Evolutionary conservation across 306 rosid species (phyloP), one percentile per base, ranked within the genome.

Genomic region (Prunus mira): DNA sequence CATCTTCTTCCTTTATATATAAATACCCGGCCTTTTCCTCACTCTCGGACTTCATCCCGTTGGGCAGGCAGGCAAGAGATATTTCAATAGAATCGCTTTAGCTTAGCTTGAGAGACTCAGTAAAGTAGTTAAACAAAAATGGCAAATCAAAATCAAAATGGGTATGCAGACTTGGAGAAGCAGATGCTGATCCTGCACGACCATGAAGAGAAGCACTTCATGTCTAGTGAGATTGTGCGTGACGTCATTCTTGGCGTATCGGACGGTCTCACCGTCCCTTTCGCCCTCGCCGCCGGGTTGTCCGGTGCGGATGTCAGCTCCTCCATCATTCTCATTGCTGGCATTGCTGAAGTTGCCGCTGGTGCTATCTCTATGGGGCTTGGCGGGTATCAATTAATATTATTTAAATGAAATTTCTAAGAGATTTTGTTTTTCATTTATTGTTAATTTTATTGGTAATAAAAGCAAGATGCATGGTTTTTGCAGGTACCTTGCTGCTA

Each of bases 401-500:
- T 2, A 32, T 56, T 20, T 11, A 8, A 8, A 2, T 56, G n/a
- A 19, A 19, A n/a, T 2, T n/a, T 9, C n/a, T 7, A 0, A 18
- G 27, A 56, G 14, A 58, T 32, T 25, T 41, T 12, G 7, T 5
- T 73, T 4, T 9, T 18, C 41, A 6, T 5, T 34, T 34, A 34
- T 34, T 34, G 6, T 34, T 34, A 34, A 34, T 34, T 34, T 34
- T 34, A 1, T 34, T 34, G 8, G 41, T 34, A 34, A 34, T 34
- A 34, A 34, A 34, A 34, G 41, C 41, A 34, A 5, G 41, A 34
- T 34, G 41, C 41, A 34, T 6, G 41, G 8, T 1, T 34, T 34
- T 6, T 56, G 61, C 58, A 93, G 98, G 78, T 94, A 94, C 78
- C 89, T 94, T 43, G 98, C 98, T 0, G 98, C 98, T 6, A 89